Conservation (phyloP, 768 basidiomycete genomes). For the Tylopilus sp. region DNA sequence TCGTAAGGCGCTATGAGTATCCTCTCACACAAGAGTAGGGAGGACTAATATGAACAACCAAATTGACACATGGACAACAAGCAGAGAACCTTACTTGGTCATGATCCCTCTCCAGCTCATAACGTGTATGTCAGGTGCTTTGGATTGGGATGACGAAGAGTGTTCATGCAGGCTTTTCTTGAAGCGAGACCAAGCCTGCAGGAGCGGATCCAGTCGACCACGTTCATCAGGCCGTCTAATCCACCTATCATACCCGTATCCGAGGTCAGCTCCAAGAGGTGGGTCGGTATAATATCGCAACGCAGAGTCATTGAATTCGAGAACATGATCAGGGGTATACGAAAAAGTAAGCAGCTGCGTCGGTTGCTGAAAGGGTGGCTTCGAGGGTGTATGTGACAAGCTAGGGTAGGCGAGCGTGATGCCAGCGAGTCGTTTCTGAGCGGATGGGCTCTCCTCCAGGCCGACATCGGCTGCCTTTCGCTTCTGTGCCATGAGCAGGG, state of each 20-base stretch:
- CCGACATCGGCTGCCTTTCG: constrained; percentile 23
- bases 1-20: constrained; percentile 83
- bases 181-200: constrained; percentile 52
- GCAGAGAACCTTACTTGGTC: constrained; percentile 59
- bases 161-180: constrained; percentile 34
- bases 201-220: constrained; percentile 64
- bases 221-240: constrained; percentile 59
- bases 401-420: constrained; percentile 21
- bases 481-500: constrained; percentile 25
- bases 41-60: constrained; percentile 13
- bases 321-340: constrained; percentile 51
- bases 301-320: constrained; percentile 66
- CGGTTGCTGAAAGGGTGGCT: constrained; percentile 62
- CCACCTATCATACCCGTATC: constrained; percentile 74
- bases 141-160: constrained; percentile 25
- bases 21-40: constrained; percentile 44
- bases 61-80: neutral
- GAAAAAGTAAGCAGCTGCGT: constrained; percentile 69
- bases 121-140: constrained; percentile 46
- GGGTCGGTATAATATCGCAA: constrained; percentile 70
- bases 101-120: constrained; percentile 80
- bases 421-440: constrained; percentile 1
- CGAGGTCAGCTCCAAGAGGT: constrained; percentile 60
- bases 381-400: constrained; percentile 19
- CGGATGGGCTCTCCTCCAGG: constrained; percentile 3